These are phyloP conservation scores for Pyrrhoderma lamaoense DNA, from an alignment of 1,284 basidiomycete species.

Conservation along the genomic window DNA sequence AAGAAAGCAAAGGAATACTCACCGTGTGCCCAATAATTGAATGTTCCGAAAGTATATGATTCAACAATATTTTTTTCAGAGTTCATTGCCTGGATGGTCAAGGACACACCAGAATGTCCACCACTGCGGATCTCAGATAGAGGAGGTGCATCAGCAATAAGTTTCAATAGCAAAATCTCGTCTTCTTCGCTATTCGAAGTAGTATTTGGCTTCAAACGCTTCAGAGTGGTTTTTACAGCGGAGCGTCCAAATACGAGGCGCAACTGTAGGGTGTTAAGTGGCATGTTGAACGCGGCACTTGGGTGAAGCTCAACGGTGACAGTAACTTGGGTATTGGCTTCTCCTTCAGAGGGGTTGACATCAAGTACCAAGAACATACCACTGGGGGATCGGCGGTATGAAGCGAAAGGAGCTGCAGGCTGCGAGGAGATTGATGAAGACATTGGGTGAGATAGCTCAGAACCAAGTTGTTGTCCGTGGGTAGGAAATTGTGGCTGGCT, in stretches of 20 bases:
- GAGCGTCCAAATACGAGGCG: constrained; percentile 60
- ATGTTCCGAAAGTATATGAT: constrained; percentile 59
- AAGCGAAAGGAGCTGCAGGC: constrained; percentile 14
- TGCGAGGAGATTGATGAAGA: neutral
- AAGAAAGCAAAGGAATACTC: constrained; percentile 20
- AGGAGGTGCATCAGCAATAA: constrained; percentile 48
- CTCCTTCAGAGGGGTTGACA: constrained; percentile 56
- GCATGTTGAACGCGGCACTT: constrained; percentile 27
- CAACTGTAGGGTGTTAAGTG: constrained; percentile 26
- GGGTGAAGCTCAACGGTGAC: constrained; percentile 52
- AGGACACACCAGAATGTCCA: constrained; percentile 32
- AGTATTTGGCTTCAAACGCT: neutral
- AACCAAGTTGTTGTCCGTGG: neutral
- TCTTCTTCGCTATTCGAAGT: neutral
- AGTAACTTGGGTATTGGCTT: constrained; percentile 47
- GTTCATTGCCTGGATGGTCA: constrained; percentile 59
- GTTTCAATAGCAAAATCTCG: constrained; percentile 38
- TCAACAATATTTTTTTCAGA: constrained; percentile 48
- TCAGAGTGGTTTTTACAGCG: constrained; percentile 53
- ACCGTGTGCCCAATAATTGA: constrained; percentile 56
- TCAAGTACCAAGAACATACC: constrained; percentile 54
- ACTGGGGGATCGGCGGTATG: constrained; percentile 31
- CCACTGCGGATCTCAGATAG: constrained; percentile 29
- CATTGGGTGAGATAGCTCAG: neutral
- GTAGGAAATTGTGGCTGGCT: constrained; percentile 9